These are phyloP conservation scores for Juncus effusus DNA, from an alignment of 176 grass and related monocot species.

Conservation along the genomic window DNA sequence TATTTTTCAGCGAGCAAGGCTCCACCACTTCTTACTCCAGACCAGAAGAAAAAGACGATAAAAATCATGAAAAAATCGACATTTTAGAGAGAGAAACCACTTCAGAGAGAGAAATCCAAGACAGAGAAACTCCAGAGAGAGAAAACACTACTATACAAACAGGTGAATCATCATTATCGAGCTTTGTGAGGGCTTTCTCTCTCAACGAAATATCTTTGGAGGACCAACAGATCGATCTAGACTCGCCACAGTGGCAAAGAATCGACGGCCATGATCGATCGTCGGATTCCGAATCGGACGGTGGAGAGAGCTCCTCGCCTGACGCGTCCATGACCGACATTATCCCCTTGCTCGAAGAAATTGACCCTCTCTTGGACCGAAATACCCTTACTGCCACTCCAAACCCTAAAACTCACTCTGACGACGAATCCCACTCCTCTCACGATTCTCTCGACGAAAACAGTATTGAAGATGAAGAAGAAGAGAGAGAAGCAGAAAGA, in stretches of 20 bases:
- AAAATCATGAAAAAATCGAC: constrained; percentile 1
- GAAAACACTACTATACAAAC: too few relatives aligned
- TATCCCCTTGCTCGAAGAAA: constrained; percentile 79
- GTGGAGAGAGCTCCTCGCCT: constrained; percentile 63
- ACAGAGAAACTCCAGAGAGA: too few relatives aligned
- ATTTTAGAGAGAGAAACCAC: constrained; percentile 17
- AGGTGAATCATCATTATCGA: not conserved
- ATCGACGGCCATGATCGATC: constrained; percentile 50
- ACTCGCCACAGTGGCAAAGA: constrained; percentile 53
- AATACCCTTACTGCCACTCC: constrained; percentile 26
- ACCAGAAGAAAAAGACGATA: constrained; percentile 14
- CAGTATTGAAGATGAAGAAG: constrained; percentile 33
- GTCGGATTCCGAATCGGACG: constrained; percentile 73
- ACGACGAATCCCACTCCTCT: constrained; percentile 51
- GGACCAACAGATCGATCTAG: not conserved
- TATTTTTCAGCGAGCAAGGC: constrained; percentile 30
- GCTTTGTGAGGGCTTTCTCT: constrained; percentile 9
- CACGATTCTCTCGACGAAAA: constrained; percentile 52
- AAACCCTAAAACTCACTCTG: constrained; percentile 39
- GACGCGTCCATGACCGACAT: constrained; percentile 74
- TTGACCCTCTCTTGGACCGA: constrained; percentile 60
- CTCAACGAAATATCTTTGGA: constrained; percentile 14
- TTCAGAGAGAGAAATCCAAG: too few relatives aligned
- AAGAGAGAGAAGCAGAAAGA: constrained; percentile 38
- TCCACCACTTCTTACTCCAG: constrained; percentile 14